Conservation (phyloP, 257 asterid genomes). For the Verbena officinalis region DNA sequence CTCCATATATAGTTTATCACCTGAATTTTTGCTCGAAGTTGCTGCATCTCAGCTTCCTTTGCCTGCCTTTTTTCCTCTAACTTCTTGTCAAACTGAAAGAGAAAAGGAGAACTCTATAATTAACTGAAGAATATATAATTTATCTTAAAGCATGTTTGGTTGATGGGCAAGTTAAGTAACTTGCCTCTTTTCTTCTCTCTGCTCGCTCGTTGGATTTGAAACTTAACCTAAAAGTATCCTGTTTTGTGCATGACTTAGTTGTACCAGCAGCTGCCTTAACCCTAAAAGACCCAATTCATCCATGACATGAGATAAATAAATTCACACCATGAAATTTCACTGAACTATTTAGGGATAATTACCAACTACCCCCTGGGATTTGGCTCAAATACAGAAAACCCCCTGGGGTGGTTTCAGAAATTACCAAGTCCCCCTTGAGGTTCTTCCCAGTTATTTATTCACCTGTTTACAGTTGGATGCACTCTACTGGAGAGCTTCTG, state of each 20-base stretch:
- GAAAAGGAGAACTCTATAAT: background rate
- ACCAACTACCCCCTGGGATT: too few species aligned
- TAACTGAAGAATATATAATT: background rate
- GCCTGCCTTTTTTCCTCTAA: conserved; percentile 51
- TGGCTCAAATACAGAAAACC: too few species aligned
- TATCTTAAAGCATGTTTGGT: background rate
- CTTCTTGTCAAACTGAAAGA: conserved; percentile 36
- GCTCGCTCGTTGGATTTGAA: conserved; percentile 54
- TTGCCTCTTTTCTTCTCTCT: conserved; percentile 67
- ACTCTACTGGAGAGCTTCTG: conserved; percentile 37
- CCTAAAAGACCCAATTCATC: conserved; percentile 36
- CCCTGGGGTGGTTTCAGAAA: too few species aligned
- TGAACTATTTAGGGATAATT: too few species aligned
- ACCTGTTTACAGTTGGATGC: conserved; percentile 56
- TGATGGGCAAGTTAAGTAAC: conserved; percentile 13
- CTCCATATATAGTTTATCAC: conserved; percentile 36
- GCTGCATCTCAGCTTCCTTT: conserved; percentile 50
- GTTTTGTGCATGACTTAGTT: conserved; percentile 40
- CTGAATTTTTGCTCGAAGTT: conserved; percentile 50
- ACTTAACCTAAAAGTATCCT: conserved; percentile 39
- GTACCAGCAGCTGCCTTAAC: conserved; percentile 33
- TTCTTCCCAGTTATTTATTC: too few species aligned
- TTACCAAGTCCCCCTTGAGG: too few species aligned
- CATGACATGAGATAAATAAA: conserved; percentile 25
- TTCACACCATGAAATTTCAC: conserved; percentile 10